These are phyloP conservation scores for Jimgerdemannia lactiflua DNA, from an alignment of 192 early-diverging fungal species.

Conservation along the genomic window DNA sequence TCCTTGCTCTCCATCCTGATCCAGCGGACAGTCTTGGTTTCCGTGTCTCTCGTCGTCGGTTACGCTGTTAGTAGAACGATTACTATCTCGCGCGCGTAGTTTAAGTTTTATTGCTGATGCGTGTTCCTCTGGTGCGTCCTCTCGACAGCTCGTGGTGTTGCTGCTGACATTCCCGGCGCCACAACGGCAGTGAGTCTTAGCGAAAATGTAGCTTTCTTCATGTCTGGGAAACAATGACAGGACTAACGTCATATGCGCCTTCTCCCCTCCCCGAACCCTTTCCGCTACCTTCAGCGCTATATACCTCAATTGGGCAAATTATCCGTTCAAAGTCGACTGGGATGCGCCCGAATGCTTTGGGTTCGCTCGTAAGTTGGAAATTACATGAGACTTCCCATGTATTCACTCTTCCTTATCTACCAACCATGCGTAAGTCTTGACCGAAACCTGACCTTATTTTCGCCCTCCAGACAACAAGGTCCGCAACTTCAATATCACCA, in stretches of 20 bases:
- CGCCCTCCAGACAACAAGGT: constrained; percentile 22
- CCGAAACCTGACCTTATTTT: background rate
- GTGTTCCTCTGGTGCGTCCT: background rate
- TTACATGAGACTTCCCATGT: background rate
- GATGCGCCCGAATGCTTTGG: constrained; percentile 30
- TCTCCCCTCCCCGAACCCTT: background rate
- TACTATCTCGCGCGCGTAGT: background rate
- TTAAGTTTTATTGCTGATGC: background rate
- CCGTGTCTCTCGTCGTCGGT: background rate
- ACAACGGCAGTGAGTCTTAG: background rate
- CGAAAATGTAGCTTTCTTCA: too few species aligned
- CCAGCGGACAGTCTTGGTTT: background rate
- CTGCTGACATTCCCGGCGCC: background rate
- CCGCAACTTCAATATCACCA: constrained; percentile 24
- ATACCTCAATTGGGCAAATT: constrained; percentile 29
- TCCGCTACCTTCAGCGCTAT: constrained; percentile 8
- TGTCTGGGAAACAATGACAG: too few species aligned
- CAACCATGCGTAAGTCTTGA: background rate
- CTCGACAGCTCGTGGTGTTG: background rate
- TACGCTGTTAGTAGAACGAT: background rate
- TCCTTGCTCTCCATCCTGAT: background rate
- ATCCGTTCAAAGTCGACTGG: constrained; percentile 19
- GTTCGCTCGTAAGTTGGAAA: constrained; percentile 26
- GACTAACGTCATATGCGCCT: too few species aligned
- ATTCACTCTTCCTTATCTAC: too few species aligned